Conservation (phyloP, 2,329 filamentous ascomycete genomes). For the Colletotrichum falcatum region DNA sequence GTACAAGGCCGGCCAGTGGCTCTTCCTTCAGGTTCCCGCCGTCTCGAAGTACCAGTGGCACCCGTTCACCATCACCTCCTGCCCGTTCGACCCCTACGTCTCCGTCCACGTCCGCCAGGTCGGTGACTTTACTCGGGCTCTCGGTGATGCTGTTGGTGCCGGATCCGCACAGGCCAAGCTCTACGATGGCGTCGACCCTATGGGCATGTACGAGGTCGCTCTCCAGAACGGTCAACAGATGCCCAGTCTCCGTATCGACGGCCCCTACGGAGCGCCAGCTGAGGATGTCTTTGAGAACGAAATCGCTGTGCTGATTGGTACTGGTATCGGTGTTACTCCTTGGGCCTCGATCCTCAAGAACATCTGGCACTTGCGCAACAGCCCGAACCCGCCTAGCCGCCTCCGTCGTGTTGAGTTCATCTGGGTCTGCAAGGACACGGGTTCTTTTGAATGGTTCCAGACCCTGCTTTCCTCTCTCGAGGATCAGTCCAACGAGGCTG, state of each 20-base stretch:
- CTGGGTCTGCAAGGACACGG: constrained; percentile 97
- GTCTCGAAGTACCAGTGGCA: constrained; percentile 96
- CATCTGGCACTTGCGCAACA: constrained; percentile 95
- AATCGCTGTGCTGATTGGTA: constrained; percentile 86
- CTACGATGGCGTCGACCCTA: constrained; percentile 89
- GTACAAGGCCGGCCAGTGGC: constrained; percentile 98
- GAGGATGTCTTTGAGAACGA: constrained; percentile 98
- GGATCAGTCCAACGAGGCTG: constrained; percentile 80
- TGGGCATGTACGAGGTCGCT: constrained; percentile 98
- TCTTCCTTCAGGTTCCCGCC: constrained; percentile 93
- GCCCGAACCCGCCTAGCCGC: constrained; percentile 88
- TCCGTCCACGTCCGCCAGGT: constrained; percentile 96
- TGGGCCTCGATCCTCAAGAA: constrained; percentile 94
- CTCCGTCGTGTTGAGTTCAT: constrained; percentile 97
- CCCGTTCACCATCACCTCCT: constrained; percentile 98
- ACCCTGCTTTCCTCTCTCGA: constrained; percentile 92
- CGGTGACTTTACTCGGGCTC: constrained; percentile 92
- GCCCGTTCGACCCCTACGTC: constrained; percentile 94
- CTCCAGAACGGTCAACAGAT: constrained; percentile 93
- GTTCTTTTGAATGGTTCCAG: constrained; percentile 99
- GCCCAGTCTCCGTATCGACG: constrained; percentile 90
- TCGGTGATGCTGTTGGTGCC: constrained; percentile 96
- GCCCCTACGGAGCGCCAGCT: constrained; percentile 94
- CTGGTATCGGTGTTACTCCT: constrained; percentile 87
- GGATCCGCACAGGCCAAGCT: constrained; percentile 88